phyloP scores from a whole-genome alignment of 192 early-diverging fungal species.

The Entophlyctis luteolus region DNA sequence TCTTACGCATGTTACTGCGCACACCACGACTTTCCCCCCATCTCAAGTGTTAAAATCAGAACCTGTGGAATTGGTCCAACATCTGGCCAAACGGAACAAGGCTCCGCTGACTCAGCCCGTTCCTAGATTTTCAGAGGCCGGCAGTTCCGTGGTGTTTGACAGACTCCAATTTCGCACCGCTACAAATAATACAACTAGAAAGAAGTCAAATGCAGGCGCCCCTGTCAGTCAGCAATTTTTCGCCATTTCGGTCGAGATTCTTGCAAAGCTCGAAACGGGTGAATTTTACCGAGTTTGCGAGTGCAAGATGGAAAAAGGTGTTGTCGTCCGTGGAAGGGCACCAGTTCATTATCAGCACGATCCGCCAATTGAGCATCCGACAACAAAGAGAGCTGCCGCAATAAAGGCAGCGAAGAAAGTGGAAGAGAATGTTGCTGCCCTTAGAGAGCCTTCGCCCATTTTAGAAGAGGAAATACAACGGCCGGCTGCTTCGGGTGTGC shows the following conservation, averaged over 20 bases:
- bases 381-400: too few species aligned
- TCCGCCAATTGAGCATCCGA: too few species aligned
- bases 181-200: constrained; percentile 92
- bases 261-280: constrained; percentile 60
- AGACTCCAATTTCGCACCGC: constrained; percentile 95
- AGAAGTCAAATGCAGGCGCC: constrained; percentile 34
- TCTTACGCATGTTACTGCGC: constrained; percentile 70
- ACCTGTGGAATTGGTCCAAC: constrained; percentile 79
- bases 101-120: constrained; percentile 74
- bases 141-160: constrained; percentile 57
- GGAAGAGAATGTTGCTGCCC: too few species aligned
- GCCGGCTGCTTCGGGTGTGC: too few species aligned
- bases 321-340: constrained; percentile 89
- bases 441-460: too few species aligned
- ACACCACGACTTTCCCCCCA: constrained; percentile 67
- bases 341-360: constrained; percentile 98
- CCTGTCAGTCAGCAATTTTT: constrained; percentile 86
- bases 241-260: constrained; percentile 75
- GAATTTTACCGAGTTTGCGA: constrained; percentile 70
- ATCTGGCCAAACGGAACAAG: constrained; percentile 89
- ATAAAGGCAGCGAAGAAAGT: too few species aligned
- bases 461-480: too few species aligned
- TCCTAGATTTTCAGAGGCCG: constrained; percentile 20
- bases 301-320: constrained; percentile 25
- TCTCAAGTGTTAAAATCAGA: too few species aligned